A percentile compares a stretch with the other conserved stretches of the same genome.
Evolutionary conservation across 257 asterid species (phyloP).

Genomic region (Avicennia marina): DNA sequence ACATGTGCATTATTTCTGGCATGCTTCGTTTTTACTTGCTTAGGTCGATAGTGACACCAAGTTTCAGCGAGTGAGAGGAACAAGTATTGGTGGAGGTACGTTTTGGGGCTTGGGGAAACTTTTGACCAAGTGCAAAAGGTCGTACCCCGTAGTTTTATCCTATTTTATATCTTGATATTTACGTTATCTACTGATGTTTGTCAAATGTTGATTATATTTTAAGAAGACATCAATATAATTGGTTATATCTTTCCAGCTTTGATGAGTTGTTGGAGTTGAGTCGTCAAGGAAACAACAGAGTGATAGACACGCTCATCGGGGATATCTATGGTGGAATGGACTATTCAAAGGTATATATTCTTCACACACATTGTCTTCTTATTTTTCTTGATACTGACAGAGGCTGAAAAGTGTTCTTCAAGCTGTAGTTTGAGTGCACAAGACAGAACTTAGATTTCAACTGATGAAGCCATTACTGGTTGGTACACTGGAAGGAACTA

Average conservation of each 20-base stretch:
- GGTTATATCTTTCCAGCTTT: conserved; percentile 45
- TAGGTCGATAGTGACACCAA: conserved; percentile 82
- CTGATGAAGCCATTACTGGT: no score
- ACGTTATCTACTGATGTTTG: no score
- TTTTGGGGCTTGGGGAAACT: conserved; percentile 96
- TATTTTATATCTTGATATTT: no score
- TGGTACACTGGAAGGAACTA: no score
- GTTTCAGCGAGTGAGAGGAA: conserved; percentile 92
- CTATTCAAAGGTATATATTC: conserved; percentile 44
- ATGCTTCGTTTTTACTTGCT: conserved; percentile 19
- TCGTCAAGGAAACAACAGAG: conserved; percentile 78
- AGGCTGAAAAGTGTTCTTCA: no score
- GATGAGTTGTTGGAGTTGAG: conserved; percentile 89
- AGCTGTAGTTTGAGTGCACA: no score
- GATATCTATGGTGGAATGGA: conserved; percentile 87
- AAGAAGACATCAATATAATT: background rate
- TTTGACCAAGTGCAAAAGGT: conserved; percentile 92
- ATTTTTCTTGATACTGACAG: background rate
- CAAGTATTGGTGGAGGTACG: conserved; percentile 97
- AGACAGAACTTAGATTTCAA: no score
- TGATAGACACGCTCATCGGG: conserved; percentile 94
- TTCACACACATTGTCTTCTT: background rate
- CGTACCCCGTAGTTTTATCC: background rate
- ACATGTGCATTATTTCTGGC: background rate
- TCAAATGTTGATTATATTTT: no score